Percentiles rank a stretch among this genome's conserved stretches.
Conservation (phyloP, 1,139 yeast genomes). For the Geotrichum candidum region DNA sequence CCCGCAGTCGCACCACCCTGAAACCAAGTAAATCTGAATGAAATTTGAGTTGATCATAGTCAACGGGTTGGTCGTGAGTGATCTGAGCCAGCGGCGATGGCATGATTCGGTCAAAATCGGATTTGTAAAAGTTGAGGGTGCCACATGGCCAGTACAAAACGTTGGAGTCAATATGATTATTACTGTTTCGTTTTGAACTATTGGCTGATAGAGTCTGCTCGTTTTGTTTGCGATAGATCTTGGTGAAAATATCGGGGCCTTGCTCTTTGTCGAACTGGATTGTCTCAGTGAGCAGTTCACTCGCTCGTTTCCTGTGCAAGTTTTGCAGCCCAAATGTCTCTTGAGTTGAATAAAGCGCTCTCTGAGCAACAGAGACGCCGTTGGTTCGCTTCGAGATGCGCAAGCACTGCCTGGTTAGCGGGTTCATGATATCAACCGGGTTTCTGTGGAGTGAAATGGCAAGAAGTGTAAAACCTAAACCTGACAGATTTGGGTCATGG, state of each 20-base stretch:
- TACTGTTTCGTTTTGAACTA: background rate
- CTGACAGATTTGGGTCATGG: background rate
- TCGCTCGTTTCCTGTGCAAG: background rate
- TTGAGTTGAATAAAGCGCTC: background rate
- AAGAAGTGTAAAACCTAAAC: background rate
- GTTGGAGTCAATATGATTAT: conserved; percentile 18
- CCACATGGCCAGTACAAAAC: conserved; percentile 34
- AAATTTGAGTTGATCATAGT: background rate
- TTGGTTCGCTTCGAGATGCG: background rate
- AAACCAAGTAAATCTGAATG: background rate
- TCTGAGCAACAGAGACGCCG: background rate
- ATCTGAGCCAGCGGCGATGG: conserved; percentile 6
- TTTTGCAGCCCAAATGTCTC: background rate
- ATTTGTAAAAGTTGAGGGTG: conserved; percentile 28
- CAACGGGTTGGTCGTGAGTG: background rate
- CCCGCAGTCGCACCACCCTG: conserved; percentile 44
- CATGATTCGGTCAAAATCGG: conserved; percentile 26
- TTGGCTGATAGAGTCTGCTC: background rate
- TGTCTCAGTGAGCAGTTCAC: background rate
- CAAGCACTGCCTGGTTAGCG: background rate
- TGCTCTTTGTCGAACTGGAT: background rate
- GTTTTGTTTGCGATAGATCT: background rate
- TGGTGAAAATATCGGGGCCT: background rate
- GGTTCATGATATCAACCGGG: background rate
- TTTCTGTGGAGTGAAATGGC: background rate